These are phyloP conservation scores for Beta lomatogona DNA, from an alignment of 179 eudicot species.

Conservation along the genomic window DNA sequence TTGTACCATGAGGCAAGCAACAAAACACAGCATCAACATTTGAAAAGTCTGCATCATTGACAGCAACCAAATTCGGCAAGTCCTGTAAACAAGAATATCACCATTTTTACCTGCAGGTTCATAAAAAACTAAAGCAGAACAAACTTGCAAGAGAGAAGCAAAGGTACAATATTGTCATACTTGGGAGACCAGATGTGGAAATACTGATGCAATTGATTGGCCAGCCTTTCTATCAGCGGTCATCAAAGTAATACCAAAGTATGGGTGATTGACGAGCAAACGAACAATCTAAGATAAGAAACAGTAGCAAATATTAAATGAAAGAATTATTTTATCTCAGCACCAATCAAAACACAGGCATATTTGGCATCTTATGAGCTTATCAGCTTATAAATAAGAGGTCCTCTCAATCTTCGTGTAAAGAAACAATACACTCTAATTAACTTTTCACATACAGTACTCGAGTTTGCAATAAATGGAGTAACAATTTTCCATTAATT, in stretches of 20 bases:
- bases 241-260: slow-evolving; percentile 76
- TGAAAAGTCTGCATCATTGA: slow-evolving; percentile 87
- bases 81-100: slow-evolving; percentile 41
- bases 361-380: not conserved
- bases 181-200: slow-evolving; percentile 80
- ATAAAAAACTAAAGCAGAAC: not conserved
- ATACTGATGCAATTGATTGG: slow-evolving; percentile 85
- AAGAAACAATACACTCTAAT: not conserved
- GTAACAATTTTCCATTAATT: not conserved
- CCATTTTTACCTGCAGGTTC: not conserved
- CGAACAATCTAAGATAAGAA: slow-evolving; percentile 64
- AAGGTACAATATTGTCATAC: slow-evolving; percentile 36
- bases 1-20: slow-evolving; percentile 98
- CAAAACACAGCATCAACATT: slow-evolving; percentile 92
- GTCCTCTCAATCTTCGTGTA: not conserved
- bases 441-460: not conserved
- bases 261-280: slow-evolving; percentile 78
- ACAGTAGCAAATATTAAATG: not conserved
- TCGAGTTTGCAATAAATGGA: not conserved
- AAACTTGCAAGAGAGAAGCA: not conserved
- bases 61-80: slow-evolving; percentile 80
- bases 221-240: slow-evolving; percentile 99
- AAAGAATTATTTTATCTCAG: not conserved
- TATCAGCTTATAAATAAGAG: not conserved
- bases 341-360: not conserved